Percentiles rank a stretch among this genome's conserved stretches.
These are phyloP conservation scores for Colletotrichum sp. DNA, from an alignment of 2,329 filamentous ascomycete species.

Conservation along the genomic window DNA sequence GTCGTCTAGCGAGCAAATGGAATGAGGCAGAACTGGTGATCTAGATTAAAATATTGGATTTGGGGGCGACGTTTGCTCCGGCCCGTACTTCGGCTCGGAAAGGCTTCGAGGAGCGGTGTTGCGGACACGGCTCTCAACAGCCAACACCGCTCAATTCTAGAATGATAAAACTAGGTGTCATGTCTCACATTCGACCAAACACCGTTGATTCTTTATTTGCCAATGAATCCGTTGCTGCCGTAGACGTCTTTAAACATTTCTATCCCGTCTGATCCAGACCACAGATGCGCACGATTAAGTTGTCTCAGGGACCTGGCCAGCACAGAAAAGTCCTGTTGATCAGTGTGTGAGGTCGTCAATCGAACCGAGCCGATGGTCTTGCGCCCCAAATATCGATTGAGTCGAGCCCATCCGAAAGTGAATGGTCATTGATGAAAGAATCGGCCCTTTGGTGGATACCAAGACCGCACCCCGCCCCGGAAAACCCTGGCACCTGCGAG, in stretches of 20 bases:
- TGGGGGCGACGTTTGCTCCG: background rate
- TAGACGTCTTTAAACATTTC: rapidly evolving
- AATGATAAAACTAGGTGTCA: background rate
- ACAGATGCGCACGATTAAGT: rapidly evolving
- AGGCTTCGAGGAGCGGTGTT: background rate
- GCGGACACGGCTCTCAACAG: background rate
- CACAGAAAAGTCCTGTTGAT: background rate
- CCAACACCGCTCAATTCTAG: background rate
- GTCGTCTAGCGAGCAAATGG: background rate
- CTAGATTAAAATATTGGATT: background rate
- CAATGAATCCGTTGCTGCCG: background rate
- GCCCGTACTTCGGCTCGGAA: background rate
- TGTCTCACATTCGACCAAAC: background rate
- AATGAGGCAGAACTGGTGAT: background rate
- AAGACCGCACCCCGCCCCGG: background rate
- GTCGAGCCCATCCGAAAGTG: background rate
- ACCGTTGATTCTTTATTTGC: rapidly evolving
- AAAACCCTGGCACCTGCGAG: background rate
- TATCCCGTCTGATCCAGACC: background rate
- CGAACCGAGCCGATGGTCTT: background rate
- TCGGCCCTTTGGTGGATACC: background rate
- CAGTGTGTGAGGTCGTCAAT: background rate
- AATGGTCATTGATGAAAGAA: background rate
- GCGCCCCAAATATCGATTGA: background rate
- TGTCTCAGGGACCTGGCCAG: background rate